Conservation (phyloP, 225 moss, liverwort and hornwort genomes). For the Physcomitrium patens region DNA sequence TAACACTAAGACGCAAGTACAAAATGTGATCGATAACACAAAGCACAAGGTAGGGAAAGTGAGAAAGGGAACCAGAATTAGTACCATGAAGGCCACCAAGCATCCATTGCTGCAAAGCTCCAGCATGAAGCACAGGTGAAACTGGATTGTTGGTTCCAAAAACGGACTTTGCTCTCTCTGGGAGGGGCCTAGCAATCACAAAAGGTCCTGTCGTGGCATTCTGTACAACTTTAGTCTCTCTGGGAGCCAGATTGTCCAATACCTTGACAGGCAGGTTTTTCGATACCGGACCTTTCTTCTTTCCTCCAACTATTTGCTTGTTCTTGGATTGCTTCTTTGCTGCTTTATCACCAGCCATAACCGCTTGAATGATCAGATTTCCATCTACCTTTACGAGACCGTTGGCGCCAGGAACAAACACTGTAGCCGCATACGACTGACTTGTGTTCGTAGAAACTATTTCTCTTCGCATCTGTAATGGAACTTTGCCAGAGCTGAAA, state of each 20-base stretch:
- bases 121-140: constrained; percentile 38
- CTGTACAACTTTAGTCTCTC: constrained; percentile 17
- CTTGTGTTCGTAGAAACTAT: constrained; percentile 43
- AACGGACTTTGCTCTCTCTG: constrained; percentile 31
- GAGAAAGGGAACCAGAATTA: constrained; percentile 10
- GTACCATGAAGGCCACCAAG: constrained; percentile 69
- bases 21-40: neutral
- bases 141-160: constrained; percentile 44
- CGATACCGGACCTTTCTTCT: constrained; percentile 32
- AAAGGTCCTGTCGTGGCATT: constrained; percentile 38
- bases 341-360: constrained; percentile 63
- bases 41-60: neutral
- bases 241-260: constrained; percentile 28
- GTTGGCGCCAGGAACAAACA: constrained; percentile 56
- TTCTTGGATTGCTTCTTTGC: constrained; percentile 36
- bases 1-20: neutral
- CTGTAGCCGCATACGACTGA: constrained; percentile 55
- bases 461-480: constrained; percentile 34
- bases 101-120: constrained; percentile 57
- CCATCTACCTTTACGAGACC: constrained; percentile 66
- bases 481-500: constrained; percentile 25
- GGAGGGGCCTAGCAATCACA: constrained; percentile 34
- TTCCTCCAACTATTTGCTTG: constrained; percentile 34
- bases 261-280: constrained; percentile 38
- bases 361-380: constrained; percentile 65